phyloP scores from a whole-genome alignment of 306 rosid species.

The Inga oerstediana region DNA sequence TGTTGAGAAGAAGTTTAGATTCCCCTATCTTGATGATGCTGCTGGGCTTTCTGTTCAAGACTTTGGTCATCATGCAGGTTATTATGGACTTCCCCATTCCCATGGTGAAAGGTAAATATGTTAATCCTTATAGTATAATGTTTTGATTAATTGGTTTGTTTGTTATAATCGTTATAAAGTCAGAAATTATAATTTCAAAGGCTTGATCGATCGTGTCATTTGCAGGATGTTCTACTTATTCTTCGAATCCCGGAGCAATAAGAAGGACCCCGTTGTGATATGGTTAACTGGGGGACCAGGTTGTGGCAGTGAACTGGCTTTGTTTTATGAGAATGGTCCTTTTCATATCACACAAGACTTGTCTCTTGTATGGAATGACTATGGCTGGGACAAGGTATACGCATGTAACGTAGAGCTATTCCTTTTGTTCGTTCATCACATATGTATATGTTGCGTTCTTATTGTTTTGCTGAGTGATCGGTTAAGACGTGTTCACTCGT shows the following conservation, averaged over 20 bases:
- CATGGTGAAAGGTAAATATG: conserved; percentile 71
- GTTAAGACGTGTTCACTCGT: neutral
- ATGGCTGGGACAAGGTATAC: conserved; percentile 89
- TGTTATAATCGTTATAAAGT: neutral
- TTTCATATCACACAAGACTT: neutral
- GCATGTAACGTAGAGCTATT: neutral
- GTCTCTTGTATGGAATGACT: conserved; percentile 73
- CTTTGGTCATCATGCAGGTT: conserved; percentile 91
- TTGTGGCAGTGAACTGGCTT: neutral
- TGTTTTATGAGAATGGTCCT: neutral
- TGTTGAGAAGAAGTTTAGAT: conserved; percentile 64
- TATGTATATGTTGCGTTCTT: too few relatives aligned
- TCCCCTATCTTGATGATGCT: conserved; percentile 47
- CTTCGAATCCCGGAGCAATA: neutral
- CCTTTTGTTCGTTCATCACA: too few relatives aligned
- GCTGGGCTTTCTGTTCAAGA: conserved; percentile 61
- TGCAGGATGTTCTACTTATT: conserved; percentile 1
- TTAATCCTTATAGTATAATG: neutral
- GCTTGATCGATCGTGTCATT: neutral
- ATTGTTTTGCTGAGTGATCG: neutral
- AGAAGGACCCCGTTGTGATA: neutral
- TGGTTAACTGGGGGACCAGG: conserved; percentile 1
- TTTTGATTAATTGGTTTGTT: neutral
- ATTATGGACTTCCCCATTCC: conserved; percentile 72
- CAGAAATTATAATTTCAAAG: neutral